Evolutionary conservation across 805 yeast species (phyloP).

Genomic region (Candida corydali): DNA sequence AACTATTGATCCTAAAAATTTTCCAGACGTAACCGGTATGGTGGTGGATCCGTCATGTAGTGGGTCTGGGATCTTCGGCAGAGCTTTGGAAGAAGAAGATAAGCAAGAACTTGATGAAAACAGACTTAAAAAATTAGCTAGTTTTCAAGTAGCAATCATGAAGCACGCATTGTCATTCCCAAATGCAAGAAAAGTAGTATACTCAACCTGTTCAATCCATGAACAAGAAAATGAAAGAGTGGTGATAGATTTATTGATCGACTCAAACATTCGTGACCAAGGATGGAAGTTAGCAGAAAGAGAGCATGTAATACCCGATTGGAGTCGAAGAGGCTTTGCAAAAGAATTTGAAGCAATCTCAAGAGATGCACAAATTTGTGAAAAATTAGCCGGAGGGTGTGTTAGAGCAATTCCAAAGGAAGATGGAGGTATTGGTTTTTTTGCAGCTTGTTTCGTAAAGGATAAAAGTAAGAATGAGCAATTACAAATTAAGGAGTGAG

Average conservation of each 20-base stretch:
- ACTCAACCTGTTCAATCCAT: conserved; percentile 94
- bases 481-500: too few species aligned
- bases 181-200: conserved; percentile 69
- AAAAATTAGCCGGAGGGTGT: conserved; percentile 72
- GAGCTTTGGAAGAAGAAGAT: conserved; percentile 51
- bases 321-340: conserved; percentile 82
- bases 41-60: conserved; percentile 97
- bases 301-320: conserved; percentile 64
- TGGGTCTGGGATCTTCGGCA: conserved; percentile 96
- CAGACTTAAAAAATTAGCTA: conserved; percentile 69
- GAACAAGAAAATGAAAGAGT: conserved; percentile 93
- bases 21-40: conserved; percentile 66
- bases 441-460: conserved; percentile 84
- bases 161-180: conserved; percentile 87
- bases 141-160: conserved; percentile 84
- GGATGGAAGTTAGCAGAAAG: conserved; percentile 76
- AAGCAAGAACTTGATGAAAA: conserved; percentile 49
- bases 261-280: conserved; percentile 51
- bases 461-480: not conserved
- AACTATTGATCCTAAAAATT: conserved; percentile 52
- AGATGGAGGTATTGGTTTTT: conserved; percentile 99
- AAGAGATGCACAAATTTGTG: conserved; percentile 36
- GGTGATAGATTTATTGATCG: conserved; percentile 71
- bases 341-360: conserved; percentile 58
- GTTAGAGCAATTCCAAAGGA: conserved; percentile 78